Base-by-base conservation (phyloP, 2,329 filamentous ascomycete species). In the Microdochium nivale region DNA sequence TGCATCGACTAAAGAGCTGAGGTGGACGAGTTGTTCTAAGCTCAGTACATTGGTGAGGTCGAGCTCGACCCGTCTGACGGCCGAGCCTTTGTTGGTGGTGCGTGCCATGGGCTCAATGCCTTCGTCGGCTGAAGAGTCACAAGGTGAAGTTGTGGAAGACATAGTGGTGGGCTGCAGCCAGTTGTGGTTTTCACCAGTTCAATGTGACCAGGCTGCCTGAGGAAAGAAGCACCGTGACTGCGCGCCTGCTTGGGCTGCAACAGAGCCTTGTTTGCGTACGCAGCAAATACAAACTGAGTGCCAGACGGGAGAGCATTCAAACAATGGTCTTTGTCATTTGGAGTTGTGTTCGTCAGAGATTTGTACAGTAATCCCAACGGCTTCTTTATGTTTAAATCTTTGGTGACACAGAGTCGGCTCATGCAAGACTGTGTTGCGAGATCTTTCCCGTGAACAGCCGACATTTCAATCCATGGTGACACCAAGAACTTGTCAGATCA, bases 31-130 rank as follows among this genome's bases (percentile, higher is more conserved):
- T 59, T 83, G 78, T 2, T 71, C 66, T 3, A 64, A 47, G 21
- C 66, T 76, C 35, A 83, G 62, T 49, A 78, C 61, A 25, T 70
- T 69, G 50, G 73, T 79, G 55, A 83, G 58, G 54, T 82, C 78
- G 40, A 76, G 71, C 35, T 76, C 62, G 14, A 53, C 68, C 19
- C 75, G 71, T 53, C 70, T 72, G 52, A 65, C 62, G 40, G 62
- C 59, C 48, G 56, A 50, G 60, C 67, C 24, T 50, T 51, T 58
- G 50, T 14, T 33, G 11, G 49, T 33, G 19, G 47, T 48, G 40
- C 40, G 40, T 21, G 16, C 40, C 40, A 58, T 59, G 33, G 24
- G 52, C 50, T 56, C 56, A 19, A 30, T 27, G 46, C 24, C 46
- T 7, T 47, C 24, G 9, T 47, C 46, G 46, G 46, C 19, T 3